phyloP scores from a whole-genome alignment of 768 basidiomycete species.

The Kwoniella europaea region DNA sequence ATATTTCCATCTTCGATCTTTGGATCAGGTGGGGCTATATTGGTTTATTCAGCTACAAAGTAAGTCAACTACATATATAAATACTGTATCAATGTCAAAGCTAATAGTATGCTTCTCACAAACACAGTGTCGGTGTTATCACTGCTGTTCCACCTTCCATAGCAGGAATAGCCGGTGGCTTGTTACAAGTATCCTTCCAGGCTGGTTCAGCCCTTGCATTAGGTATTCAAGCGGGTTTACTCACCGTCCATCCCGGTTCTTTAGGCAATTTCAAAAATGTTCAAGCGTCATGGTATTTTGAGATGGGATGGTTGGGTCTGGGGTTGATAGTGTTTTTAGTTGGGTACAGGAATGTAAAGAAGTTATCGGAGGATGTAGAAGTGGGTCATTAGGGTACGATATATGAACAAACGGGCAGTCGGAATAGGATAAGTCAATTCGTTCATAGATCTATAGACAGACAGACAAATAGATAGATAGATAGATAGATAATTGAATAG shows the following conservation, averaged over 20 bases:
- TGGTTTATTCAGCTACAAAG: too few relatives aligned
- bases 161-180: conserved; percentile 47
- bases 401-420: too few relatives aligned
- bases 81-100: too few relatives aligned
- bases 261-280: conserved; percentile 33
- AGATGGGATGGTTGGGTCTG: conserved; percentile 34
- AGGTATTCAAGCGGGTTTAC: conserved; percentile 41
- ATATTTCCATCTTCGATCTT: too few relatives aligned
- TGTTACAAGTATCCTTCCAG: conserved; percentile 45
- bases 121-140: conserved; percentile 39
- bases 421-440: too few relatives aligned
- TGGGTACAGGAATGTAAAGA: conserved; percentile 27
- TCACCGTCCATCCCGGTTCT: conserved; percentile 36
- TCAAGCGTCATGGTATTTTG: conserved; percentile 33
- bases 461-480: too few relatives aligned
- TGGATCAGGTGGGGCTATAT: too few relatives aligned
- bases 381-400: not conserved
- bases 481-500: too few relatives aligned
- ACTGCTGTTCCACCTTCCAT: conserved; percentile 38
- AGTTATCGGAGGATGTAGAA: not conserved
- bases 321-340: conserved; percentile 33
- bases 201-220: conserved; percentile 36
- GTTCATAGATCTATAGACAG: too few relatives aligned
- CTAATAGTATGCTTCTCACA: too few relatives aligned
- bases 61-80: too few relatives aligned